Evolutionary conservation across 1,284 basidiomycete genomes (phyloP).

Genomic region (Vanrija pseudolonga): DNA sequence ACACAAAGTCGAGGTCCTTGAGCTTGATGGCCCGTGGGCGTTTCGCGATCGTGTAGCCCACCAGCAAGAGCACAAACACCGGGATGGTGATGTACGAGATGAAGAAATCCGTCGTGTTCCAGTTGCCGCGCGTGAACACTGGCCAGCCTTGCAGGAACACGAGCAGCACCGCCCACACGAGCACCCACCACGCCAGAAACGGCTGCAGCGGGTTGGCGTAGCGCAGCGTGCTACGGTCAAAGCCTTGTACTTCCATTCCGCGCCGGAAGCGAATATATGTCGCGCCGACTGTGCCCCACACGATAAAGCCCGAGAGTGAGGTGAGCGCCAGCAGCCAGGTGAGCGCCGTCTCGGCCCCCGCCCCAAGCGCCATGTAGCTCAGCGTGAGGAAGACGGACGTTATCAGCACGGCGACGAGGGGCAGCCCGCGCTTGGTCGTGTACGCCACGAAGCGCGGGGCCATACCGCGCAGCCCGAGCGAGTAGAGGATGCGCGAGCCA

Average conservation of each 20-base stretch:
- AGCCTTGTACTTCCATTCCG: conserved; percentile 26
- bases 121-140: background rate
- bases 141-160: conserved; percentile 20
- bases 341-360: conserved; percentile 16
- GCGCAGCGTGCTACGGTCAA: conserved; percentile 19
- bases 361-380: conserved; percentile 56
- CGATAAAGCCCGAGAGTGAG: conserved; percentile 20
- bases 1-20: conserved; percentile 70
- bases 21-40: conserved; percentile 30
- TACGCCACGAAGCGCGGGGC: conserved; percentile 57
- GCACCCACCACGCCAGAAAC: conserved; percentile 17
- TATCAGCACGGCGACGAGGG: conserved; percentile 61
- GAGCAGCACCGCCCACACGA: conserved; percentile 18
- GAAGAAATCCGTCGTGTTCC: conserved; percentile 9
- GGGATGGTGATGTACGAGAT: conserved; percentile 13
- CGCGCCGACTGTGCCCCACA: conserved; percentile 18
- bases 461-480: conserved; percentile 51
- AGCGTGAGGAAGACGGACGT: conserved; percentile 62
- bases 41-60: conserved; percentile 1
- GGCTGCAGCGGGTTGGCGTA: conserved; percentile 19
- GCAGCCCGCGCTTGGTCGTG: conserved; percentile 67
- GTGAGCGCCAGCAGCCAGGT: conserved; percentile 46
- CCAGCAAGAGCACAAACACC: conserved; percentile 2
- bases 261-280: conserved; percentile 31
- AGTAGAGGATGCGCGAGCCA: conserved; percentile 55